Percentiles rank a stretch among this genome's conserved stretches.
These are phyloP conservation scores for Colletotrichum sp. DNA, from an alignment of 2,329 filamentous ascomycete species.

Conservation along the genomic window DNA sequence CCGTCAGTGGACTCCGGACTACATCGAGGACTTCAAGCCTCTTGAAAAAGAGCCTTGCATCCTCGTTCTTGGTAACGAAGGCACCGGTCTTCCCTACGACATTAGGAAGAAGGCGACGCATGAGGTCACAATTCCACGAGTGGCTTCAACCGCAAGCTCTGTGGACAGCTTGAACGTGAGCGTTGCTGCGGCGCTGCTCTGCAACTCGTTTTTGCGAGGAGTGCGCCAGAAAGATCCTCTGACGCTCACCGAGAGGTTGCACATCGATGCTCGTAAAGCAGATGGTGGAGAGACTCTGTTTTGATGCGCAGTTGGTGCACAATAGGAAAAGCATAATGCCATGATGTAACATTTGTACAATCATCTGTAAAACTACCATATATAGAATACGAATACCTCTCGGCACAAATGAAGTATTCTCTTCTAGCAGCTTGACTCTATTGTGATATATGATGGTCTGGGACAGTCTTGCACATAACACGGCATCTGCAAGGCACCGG, in stretches of 20 bases:
- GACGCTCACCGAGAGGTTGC: conserved; percentile 36
- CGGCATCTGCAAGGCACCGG: background rate
- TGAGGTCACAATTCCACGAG: conserved; percentile 68
- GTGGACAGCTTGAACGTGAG: conserved; percentile 95
- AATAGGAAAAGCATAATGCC: background rate
- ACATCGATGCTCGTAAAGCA: conserved; percentile 36
- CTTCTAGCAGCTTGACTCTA: background rate
- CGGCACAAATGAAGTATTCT: background rate
- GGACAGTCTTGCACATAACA: background rate
- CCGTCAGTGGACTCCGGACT: conserved; percentile 51
- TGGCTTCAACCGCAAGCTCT: conserved; percentile 49
- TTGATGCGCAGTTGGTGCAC: background rate
- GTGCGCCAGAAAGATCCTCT: conserved; percentile 22
- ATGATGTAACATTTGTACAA: background rate
- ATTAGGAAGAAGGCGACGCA: conserved; percentile 71
- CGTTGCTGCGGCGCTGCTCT: conserved; percentile 81
- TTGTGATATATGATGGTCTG: background rate
- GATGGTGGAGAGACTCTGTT: conserved; percentile 13
- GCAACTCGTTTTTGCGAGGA: conserved; percentile 67
- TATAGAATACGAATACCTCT: background rate
- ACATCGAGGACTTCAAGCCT: conserved; percentile 55
- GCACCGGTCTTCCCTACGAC: conserved; percentile 70
- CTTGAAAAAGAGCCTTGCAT: conserved; percentile 70
- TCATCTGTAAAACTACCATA: background rate
- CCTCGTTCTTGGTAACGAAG: conserved; percentile 84